Conservation (phyloP, 495 filamentous ascomycete species). For the Talaromyces stipitatus region DNA sequence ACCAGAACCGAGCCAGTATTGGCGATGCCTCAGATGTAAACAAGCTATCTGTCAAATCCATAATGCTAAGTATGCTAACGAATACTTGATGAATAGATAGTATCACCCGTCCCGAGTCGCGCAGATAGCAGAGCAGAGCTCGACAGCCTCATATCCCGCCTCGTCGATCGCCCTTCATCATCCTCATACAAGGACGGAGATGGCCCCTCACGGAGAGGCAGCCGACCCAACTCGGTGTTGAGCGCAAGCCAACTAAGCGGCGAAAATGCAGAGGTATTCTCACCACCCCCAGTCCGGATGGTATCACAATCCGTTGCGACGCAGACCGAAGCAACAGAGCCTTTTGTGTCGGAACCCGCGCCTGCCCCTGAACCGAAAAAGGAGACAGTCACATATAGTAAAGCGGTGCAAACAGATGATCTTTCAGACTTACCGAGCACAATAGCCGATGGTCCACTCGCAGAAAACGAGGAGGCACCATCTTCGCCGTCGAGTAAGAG, state of each 20-base stretch:
- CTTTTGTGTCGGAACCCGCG: constrained; percentile 62
- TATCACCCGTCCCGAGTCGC: constrained; percentile 60
- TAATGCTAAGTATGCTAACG: neutral
- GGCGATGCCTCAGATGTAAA: constrained; percentile 50
- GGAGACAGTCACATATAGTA: constrained; percentile 89
- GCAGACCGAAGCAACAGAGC: constrained; percentile 62
- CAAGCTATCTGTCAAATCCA: neutral
- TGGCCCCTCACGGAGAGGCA: constrained; percentile 60
- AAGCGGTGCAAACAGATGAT: constrained; percentile 77
- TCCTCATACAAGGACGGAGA: constrained; percentile 63
- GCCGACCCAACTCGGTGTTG: constrained; percentile 76
- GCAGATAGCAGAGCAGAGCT: constrained; percentile 69
- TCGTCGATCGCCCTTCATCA: constrained; percentile 71
- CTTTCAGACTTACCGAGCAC: constrained; percentile 16
- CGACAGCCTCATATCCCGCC: constrained; percentile 68
- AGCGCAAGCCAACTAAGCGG: constrained; percentile 67
- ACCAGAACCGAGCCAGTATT: constrained; percentile 52
- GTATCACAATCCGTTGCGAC: constrained; percentile 45
- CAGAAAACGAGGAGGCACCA: constrained; percentile 52
- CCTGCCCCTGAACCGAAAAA: constrained; percentile 64
- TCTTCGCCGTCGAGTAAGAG: constrained; percentile 48
- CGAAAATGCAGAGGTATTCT: constrained; percentile 50
- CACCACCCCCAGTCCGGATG: constrained; percentile 25
- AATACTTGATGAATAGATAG: constrained; percentile 41
- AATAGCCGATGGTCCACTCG: constrained; percentile 48